phyloP scores from a whole-genome alignment of 345 rosid species.

The Raphanus raphanistrum region DNA sequence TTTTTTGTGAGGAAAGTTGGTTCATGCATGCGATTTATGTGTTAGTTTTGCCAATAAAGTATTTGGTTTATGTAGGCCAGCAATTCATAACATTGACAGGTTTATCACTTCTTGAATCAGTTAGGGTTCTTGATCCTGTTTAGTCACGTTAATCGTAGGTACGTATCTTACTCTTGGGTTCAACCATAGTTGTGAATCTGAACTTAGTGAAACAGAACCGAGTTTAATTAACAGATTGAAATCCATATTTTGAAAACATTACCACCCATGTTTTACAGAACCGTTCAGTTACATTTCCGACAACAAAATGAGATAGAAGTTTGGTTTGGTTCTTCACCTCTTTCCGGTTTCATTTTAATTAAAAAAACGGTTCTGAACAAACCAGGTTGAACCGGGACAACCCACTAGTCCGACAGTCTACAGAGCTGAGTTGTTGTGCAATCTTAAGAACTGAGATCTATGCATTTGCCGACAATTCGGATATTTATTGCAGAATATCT shows the following conservation, averaged over 20 bases:
- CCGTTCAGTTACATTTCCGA: background rate
- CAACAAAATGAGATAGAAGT: background rate
- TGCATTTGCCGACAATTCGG: constrained; percentile 13
- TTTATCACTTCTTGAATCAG: background rate
- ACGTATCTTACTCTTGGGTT: background rate
- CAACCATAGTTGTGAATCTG: constrained; percentile 11
- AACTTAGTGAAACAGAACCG: constrained; percentile 5
- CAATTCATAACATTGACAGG: background rate
- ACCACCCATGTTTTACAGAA: background rate
- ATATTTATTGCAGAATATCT: constrained; percentile 27
- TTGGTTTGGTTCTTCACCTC: constrained; percentile 2
- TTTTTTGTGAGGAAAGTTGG: background rate
- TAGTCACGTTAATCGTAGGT: background rate
- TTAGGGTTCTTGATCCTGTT: background rate
- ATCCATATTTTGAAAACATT: background rate
- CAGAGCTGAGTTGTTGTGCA: background rate
- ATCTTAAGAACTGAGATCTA: constrained; percentile 12
- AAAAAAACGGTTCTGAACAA: background rate
- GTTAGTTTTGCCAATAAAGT: background rate
- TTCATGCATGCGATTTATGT: background rate
- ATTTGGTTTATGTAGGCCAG: background rate
- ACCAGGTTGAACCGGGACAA: constrained; percentile 16
- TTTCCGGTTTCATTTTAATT: background rate
- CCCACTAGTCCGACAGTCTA: background rate
- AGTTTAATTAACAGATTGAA: constrained; percentile 5